These are phyloP conservation scores for Dichotomopilus funicola DNA, from an alignment of 2,329 filamentous ascomycete species.

Conservation along the genomic window DNA sequence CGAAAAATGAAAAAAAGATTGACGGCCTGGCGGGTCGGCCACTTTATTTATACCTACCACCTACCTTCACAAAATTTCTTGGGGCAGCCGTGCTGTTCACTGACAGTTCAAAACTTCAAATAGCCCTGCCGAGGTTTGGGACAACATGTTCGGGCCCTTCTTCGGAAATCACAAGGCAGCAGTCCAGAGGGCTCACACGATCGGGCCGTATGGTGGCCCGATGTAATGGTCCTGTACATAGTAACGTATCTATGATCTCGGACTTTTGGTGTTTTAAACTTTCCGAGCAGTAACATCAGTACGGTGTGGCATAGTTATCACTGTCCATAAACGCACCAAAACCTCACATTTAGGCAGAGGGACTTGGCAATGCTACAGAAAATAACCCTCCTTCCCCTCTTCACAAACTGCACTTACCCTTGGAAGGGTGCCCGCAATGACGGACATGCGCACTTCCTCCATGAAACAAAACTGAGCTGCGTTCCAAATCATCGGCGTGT, in stretches of 20 bases:
- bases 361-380: too few species aligned
- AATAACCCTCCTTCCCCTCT: too few species aligned
- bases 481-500: too few species aligned
- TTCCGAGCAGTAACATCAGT: too few species aligned
- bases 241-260: not conserved
- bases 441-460: too few species aligned
- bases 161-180: conserved; percentile 3
- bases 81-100: not conserved
- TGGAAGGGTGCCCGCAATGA: too few species aligned
- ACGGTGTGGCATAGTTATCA: too few species aligned
- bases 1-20: not conserved
- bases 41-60: not conserved
- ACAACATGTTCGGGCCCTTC: not conserved
- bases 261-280: not conserved
- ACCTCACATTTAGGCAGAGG: too few species aligned
- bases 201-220: not conserved
- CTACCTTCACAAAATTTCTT: not conserved
- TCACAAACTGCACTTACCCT: too few species aligned
- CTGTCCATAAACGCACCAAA: too few species aligned
- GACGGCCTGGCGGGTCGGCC: not conserved
- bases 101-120: not conserved
- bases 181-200: not conserved
- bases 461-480: too few species aligned
- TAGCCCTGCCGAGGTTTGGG: not conserved
- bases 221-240: not conserved